Base-by-base conservation (phyloP, 768 basidiomycete species). In the Russula ochroleuca region DNA sequence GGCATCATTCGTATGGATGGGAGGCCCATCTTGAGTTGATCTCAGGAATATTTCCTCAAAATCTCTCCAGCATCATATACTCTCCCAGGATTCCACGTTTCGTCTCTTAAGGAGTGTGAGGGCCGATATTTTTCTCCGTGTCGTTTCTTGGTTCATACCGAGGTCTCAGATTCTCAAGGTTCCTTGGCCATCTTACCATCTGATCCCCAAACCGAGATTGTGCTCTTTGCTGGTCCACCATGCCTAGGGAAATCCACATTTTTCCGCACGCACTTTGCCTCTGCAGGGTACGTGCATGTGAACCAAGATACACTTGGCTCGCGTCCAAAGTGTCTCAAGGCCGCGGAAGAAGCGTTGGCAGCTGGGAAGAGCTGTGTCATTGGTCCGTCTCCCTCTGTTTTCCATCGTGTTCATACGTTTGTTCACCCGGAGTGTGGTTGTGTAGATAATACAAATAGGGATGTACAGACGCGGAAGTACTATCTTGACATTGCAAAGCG, bases 381-480 rank as follows among this genome's bases (percentile, higher is more conserved):
- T 49, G 94, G 91, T 88, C 37, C n/a, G 47, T 37, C 38, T 31
- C 43, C 41, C 6, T 43, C 8, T 25, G n/a, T 53, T 31, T 25
- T 45, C 9, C 11, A 25, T 47, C 35, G 19, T 11, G 28, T 35
- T 21, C 37, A n/a, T 54, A 23, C 23, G 5, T 59, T n/a, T 23
- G 9, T 53, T 48, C n/a, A 59, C 43, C 35, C 48, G 9, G 19
- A 41, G 6, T 14, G 17, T 35, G n/a, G n/a, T n/a, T n/a, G 35
- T 14, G 19, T 59, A 94, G 94, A 98, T 72, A 97, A 96, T 72
- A 97, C 95, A n/a, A 96, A 96, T 73, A 84, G 92, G 13, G 83
- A 94, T 69, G 70, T 69, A 8, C 70, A 73, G 25, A 94, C 90
- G 31, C 81, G 95, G 54, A 83, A 83, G 64, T 73, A 78, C 51